phyloP scores from a whole-genome alignment of 2,329 filamentous ascomycete genomes.

The Penicillium capsulatum region DNA sequence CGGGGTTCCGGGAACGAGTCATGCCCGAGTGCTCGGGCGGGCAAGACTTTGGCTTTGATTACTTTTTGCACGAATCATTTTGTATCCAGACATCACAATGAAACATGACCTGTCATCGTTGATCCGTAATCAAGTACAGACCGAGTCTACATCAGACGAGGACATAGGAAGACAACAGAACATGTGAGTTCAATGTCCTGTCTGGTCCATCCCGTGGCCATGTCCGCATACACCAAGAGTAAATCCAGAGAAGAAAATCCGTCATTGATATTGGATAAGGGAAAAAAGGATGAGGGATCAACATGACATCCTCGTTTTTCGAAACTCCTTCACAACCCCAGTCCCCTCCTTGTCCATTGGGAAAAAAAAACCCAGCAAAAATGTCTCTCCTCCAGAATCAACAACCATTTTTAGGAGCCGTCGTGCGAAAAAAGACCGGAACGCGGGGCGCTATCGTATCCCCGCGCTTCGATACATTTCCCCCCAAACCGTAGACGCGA shows the following conservation, averaged over 20 bases:
- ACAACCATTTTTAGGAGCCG: constrained; percentile 19
- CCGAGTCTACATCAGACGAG: too few relatives aligned
- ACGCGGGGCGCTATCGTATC: constrained; percentile 14
- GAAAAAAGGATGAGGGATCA: constrained; percentile 28
- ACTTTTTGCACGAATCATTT: too few relatives aligned
- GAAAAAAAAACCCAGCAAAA: constrained; percentile 18
- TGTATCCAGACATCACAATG: too few relatives aligned
- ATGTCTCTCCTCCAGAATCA: constrained; percentile 15
- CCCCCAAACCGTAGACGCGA: constrained; percentile 17
- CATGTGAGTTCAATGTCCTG: too few relatives aligned
- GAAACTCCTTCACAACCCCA: constrained; percentile 31
- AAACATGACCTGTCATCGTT: too few relatives aligned
- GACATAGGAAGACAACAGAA: too few relatives aligned
- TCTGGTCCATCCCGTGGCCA: too few relatives aligned
- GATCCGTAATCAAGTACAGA: too few relatives aligned
- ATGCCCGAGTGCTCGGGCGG: background rate
- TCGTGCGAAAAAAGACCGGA: constrained; percentile 18
- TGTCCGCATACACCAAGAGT: constrained; percentile 1
- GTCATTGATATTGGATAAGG: constrained; percentile 32
- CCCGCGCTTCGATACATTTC: constrained; percentile 21
- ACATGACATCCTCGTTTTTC: constrained; percentile 30
- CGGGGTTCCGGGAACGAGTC: background rate
- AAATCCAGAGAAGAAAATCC: constrained; percentile 25
- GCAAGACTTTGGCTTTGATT: too few relatives aligned
- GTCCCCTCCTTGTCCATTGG: constrained; percentile 23